Evolutionary conservation across 2,329 filamentous ascomycete genomes (phyloP), one percentile per base, ranked within the genome.

Genomic region (Botryotinia globosa): DNA sequence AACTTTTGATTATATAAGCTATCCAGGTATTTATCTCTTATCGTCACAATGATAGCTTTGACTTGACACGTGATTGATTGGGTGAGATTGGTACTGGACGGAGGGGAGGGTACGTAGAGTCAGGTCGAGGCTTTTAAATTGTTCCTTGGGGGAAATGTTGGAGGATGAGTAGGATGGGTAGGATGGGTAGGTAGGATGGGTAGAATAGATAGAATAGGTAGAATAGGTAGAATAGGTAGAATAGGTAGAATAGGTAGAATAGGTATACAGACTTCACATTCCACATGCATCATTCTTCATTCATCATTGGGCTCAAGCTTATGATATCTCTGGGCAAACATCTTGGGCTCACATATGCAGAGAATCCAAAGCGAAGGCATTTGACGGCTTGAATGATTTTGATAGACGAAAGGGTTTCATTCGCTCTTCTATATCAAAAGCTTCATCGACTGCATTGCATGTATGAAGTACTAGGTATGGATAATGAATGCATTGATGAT

Each of bases 1-100:
- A 71, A 56, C 51, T 54, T 65, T n/a, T 51, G 69, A 51, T 66
- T 66, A 71, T 20, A 71, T 71, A 71, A 71, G 45, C 69, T 14
- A 6, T 39, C 4, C 5, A 22, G 39, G 22, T 42, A 9, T 54
- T 14, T 66, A 66, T 66, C 32, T 54, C 44, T 56, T 68, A 68
- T 68, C 65, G n/a, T 32, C 25, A 54, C 48, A 54, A 54, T 54
- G 12, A 12, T 12, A 39, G 37, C 37, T 39, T 39, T 39, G 37
- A 2, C n/a, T 25, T 7, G 16, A 3, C 34, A 44, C 34, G 7
- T 34, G 32, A 22, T 34, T 18, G 32, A 48, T 69, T 54, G 48
- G 48, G 22, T 25, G 22, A 14, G 25, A n/a, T 25, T 25, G 45
- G 45, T 25, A 48, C 45, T 25, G 12, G 45, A 22, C 20, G 10